Evolutionary conservation across 345 rosid species (phyloP).

Genomic region (Eucalyptus globulus): DNA sequence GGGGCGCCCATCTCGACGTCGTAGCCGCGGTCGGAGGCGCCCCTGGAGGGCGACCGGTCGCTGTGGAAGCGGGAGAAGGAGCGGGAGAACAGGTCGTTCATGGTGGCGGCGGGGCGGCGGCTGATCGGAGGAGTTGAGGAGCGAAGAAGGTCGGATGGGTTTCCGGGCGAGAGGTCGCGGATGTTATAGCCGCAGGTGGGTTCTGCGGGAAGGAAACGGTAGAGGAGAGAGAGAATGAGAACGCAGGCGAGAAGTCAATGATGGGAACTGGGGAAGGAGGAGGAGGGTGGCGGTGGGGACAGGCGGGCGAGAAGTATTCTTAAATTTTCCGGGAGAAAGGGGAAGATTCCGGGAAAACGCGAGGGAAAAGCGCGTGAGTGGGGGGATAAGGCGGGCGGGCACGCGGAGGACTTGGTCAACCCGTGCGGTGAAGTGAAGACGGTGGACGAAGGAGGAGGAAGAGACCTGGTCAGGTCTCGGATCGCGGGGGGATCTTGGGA

Average conservation of each 20-base stretch:
- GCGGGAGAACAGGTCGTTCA: conserved; percentile 31
- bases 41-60: conserved; percentile 3
- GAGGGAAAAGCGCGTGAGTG: neutral
- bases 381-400: neutral
- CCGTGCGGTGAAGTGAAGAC: neutral
- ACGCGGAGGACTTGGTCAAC: neutral
- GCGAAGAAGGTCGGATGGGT: neutral
- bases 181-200: neutral
- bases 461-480: neutral
- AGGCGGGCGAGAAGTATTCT: neutral
- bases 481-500: neutral
- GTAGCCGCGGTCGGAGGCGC: neutral
- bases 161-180: neutral
- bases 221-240: neutral
- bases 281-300: neutral
- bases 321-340: neutral
- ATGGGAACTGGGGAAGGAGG: neutral
- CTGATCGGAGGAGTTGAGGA: neutral
- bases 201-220: neutral
- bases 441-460: neutral
- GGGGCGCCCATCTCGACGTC: conserved; percentile 15
- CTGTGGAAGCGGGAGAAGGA: conserved; percentile 33
- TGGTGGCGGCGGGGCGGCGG: neutral
- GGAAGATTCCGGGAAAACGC: neutral
- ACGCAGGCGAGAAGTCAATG: neutral